Evolutionary conservation across 164 flowering plant species (phyloP).

Genomic region (Piper betle): DNA sequence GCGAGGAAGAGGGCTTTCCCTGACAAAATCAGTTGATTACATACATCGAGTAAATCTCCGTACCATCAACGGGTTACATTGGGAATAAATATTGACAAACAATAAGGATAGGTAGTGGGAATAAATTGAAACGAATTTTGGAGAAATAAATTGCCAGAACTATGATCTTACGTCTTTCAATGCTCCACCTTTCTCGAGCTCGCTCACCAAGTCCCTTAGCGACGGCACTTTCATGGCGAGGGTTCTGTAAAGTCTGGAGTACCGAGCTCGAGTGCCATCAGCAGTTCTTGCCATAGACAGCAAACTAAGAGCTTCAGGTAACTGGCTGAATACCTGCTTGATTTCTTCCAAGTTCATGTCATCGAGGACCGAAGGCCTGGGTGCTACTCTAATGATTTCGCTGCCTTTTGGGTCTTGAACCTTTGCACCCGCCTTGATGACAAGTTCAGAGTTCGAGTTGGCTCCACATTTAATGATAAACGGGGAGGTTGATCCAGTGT

Average conservation of each 20-base stretch:
- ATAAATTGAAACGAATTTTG: not conserved
- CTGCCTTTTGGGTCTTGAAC: constrained; percentile 91
- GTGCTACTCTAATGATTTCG: constrained; percentile 82
- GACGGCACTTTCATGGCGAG: constrained; percentile 95
- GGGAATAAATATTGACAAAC: not conserved
- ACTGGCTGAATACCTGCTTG: constrained; percentile 63
- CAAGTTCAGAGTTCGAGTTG: constrained; percentile 79
- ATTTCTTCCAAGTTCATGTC: constrained; percentile 82
- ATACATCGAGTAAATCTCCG: too few species aligned
- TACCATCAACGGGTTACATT: not conserved
- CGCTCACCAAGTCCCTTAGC: constrained; percentile 68
- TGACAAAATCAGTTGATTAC: too few species aligned
- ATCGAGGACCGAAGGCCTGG: constrained; percentile 73
- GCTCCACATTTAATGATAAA: constrained; percentile 96
- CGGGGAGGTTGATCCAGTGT: constrained; percentile 80
- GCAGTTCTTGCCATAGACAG: constrained; percentile 89
- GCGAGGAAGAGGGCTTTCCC: too few species aligned
- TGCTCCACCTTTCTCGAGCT: constrained; percentile 85
- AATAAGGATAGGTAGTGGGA: not conserved
- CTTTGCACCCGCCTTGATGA: constrained; percentile 78
- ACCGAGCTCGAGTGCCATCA: constrained; percentile 94
- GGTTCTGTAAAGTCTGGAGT: constrained; percentile 84
- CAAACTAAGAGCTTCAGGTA: constrained; percentile 89
- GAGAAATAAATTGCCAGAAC: not conserved
- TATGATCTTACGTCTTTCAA: constrained; percentile 64